Conservation (phyloP, 2,329 filamentous ascomycete genomes). For the Metarhizium sp. region DNA sequence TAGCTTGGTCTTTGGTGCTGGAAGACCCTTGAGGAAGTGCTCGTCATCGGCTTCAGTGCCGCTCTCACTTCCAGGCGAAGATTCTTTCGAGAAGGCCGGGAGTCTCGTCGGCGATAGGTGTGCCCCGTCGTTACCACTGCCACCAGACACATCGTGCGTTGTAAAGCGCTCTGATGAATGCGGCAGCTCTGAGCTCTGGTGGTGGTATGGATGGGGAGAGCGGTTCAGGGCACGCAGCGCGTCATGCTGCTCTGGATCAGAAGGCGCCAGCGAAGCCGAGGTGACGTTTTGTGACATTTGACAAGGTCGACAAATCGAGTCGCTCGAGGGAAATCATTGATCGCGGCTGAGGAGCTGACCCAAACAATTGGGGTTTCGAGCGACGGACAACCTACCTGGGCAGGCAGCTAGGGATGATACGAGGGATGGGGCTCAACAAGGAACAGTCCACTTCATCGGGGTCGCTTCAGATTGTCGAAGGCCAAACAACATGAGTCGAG, state of each 20-base stretch:
- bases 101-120: conserved; percentile 15
- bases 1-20: conserved; percentile 61
- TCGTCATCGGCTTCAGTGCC: conserved; percentile 95
- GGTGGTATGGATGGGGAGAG: conserved; percentile 61
- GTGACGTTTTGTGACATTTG: conserved; percentile 34
- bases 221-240: conserved; percentile 43
- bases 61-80: conserved; percentile 67
- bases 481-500: background rate
- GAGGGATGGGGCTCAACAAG: background rate
- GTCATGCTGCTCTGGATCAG: conserved; percentile 26
- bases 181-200: conserved; percentile 45
- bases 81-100: conserved; percentile 36
- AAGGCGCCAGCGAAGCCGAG: conserved; percentile 22
- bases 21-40: conserved; percentile 74
- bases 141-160: conserved; percentile 10
- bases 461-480: background rate
- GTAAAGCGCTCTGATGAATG: conserved; percentile 35
- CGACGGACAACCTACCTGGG: background rate
- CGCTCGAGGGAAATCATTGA: conserved; percentile 2
- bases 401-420: background rate
- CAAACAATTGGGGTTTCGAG: background rate
- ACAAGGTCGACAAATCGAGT: conserved; percentile 8
- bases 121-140: conserved; percentile 10
- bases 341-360: background rate
- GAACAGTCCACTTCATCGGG: background rate